Evolutionary conservation across 257 asterid species (phyloP).

Genomic region (Penstemon davidsonii): DNA sequence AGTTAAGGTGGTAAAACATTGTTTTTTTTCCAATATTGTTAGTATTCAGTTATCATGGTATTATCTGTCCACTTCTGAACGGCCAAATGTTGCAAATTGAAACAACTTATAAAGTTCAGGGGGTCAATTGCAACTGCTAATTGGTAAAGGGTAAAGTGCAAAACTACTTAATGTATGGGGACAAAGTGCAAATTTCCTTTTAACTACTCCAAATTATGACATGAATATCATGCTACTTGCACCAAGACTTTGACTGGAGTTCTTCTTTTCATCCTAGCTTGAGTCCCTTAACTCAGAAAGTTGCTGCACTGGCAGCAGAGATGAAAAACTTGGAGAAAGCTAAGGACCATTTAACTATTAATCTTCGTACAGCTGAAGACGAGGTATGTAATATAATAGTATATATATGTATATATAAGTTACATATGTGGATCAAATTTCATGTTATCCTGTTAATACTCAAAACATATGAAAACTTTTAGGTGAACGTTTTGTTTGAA

Average conservation of each 20-base stretch:
- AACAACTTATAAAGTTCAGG: too few relatives aligned
- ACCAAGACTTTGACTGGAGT: slow-evolving; percentile 28
- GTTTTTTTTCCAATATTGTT: too few relatives aligned
- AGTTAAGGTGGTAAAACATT: too few relatives aligned
- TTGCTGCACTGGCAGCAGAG: slow-evolving; percentile 63
- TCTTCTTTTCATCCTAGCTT: slow-evolving; percentile 45
- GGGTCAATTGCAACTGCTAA: too few relatives aligned
- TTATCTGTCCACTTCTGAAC: too few relatives aligned
- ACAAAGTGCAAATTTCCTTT: background rate
- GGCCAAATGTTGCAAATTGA: too few relatives aligned
- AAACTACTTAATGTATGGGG: background rate
- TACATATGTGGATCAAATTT: background rate
- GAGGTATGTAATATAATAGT: slow-evolving; percentile 54
- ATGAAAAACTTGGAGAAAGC: slow-evolving; percentile 55
- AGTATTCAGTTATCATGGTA: too few relatives aligned
- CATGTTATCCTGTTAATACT: slow-evolving; percentile 3
- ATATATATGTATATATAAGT: background rate
- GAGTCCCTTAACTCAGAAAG: slow-evolving; percentile 62
- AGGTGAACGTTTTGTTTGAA: slow-evolving; percentile 63
- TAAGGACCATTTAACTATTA: slow-evolving; percentile 65
- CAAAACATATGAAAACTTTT: slow-evolving; percentile 21
- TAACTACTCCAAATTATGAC: background rate
- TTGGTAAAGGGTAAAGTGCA: too few relatives aligned
- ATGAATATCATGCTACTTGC: slow-evolving; percentile 7
- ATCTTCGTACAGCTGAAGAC: slow-evolving; percentile 82